These are phyloP conservation scores for Podospora appendiculata DNA, from an alignment of 495 filamentous ascomycete species.

Conservation along the genomic window DNA sequence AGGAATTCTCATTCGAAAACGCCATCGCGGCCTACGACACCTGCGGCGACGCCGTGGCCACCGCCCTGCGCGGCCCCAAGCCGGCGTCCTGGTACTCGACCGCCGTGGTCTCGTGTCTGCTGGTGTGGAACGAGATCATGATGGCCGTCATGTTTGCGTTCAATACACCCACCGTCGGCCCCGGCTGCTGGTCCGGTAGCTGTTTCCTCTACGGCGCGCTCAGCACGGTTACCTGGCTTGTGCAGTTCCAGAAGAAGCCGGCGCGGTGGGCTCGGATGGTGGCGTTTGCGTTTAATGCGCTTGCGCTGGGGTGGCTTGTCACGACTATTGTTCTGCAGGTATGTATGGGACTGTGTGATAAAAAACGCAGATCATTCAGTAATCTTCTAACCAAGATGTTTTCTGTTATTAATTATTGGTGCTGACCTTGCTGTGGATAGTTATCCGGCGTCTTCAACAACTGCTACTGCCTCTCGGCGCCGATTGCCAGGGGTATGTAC, in stretches of 20 bases:
- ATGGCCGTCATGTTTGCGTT: constrained; percentile 3
- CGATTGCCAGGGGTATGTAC: no score
- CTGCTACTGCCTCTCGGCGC: constrained; percentile 1
- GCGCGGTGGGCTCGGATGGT: neutral
- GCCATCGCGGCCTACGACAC: neutral
- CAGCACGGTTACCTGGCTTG: neutral
- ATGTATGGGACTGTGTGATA: neutral
- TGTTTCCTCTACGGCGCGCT: neutral
- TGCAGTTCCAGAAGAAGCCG: neutral
- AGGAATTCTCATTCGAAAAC: neutral
- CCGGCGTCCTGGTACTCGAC: constrained; percentile 1
- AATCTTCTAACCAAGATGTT: no score
- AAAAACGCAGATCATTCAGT: no score
- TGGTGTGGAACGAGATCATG: constrained; percentile 1
- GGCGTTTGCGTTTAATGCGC: neutral
- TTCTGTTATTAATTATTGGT: no score
- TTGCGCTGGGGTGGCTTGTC: neutral
- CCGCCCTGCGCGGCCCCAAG: neutral
- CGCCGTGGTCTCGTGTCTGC: neutral
- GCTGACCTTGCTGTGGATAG: no score
- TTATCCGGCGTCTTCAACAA: constrained; percentile 21
- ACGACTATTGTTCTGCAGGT: constrained; percentile 2
- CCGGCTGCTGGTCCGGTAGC: neutral
- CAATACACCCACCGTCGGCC: constrained; percentile 1
- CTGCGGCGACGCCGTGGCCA: no score